phyloP scores from a whole-genome alignment of 768 basidiomycete genomes.

The Tylopilus plumbeoviolaceoides region DNA sequence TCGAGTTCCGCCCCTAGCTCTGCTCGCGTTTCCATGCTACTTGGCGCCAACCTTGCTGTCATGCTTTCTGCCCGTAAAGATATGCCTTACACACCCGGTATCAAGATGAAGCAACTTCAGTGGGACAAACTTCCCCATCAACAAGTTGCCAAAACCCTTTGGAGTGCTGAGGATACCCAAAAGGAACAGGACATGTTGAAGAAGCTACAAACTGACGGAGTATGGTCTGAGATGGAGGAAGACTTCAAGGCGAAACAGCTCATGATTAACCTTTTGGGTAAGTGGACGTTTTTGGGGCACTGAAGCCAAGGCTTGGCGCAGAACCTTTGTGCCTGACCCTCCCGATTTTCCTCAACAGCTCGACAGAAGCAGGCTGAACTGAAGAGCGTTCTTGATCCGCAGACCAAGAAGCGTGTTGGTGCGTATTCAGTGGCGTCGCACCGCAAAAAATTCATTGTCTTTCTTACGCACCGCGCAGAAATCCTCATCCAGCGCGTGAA shows the following conservation, averaged over 20 bases:
- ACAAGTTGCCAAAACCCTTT: conserved; percentile 80
- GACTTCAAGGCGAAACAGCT: conserved; percentile 97
- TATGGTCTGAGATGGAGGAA: conserved; percentile 96
- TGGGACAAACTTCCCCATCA: conserved; percentile 98
- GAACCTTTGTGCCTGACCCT: conserved; percentile 7
- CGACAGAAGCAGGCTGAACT: conserved; percentile 85
- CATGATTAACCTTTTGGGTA: conserved; percentile 86
- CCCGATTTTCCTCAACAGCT: conserved; percentile 38
- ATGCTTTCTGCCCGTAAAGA: conserved; percentile 74
- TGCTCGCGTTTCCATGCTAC: conserved; percentile 55
- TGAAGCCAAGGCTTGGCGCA: neutral
- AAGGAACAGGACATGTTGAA: conserved; percentile 78
- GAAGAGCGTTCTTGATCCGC: conserved; percentile 85
- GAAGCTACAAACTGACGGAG: conserved; percentile 78
- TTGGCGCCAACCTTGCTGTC: conserved; percentile 54
- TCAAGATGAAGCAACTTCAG: conserved; percentile 96
- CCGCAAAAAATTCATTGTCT: neutral
- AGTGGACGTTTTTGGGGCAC: conserved; percentile 8
- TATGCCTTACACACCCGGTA: conserved; percentile 75
- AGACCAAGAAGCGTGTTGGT: conserved; percentile 94
- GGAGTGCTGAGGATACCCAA: conserved; percentile 62
- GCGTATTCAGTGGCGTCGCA: conserved; percentile 30
- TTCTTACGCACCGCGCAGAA: conserved; percentile 44
- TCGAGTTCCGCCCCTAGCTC: conserved; percentile 41
- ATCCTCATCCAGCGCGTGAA: conserved; percentile 88